Evolutionary conservation across 345 rosid genomes (phyloP).

Genomic region (Rhizophora mangle): DNA sequence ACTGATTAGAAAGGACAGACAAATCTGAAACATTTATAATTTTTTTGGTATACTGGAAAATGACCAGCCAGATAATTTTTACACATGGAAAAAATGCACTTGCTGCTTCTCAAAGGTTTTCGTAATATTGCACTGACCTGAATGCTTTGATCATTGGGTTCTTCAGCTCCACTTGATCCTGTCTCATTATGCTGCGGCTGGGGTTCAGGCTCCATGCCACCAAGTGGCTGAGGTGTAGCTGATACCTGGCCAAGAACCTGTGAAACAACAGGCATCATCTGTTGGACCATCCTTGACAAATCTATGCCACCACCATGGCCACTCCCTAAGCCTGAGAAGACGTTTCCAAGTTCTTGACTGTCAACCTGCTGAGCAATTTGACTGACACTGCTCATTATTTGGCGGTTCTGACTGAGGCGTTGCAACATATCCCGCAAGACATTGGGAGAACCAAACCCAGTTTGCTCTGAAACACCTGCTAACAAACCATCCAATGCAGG

Average conservation of each 20-base stretch:
- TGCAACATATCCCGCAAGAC: conserved; percentile 79
- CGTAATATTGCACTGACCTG: conserved; percentile 40
- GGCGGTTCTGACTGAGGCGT: conserved; percentile 78
- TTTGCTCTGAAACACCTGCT: conserved; percentile 62
- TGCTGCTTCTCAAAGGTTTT: neutral
- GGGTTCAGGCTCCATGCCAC: conserved; percentile 27
- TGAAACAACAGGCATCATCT: conserved; percentile 94
- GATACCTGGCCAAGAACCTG: conserved; percentile 54
- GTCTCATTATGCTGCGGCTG: conserved; percentile 28
- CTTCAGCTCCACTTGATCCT: conserved; percentile 19
- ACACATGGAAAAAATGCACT: too few relatives aligned
- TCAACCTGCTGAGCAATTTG: conserved; percentile 93
- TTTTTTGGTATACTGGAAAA: neutral
- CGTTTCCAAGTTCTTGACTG: conserved; percentile 60
- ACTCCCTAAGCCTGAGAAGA: conserved; percentile 62
- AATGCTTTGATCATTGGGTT: conserved; percentile 27
- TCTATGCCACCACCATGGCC: conserved; percentile 64
- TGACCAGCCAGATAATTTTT: neutral
- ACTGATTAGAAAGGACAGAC: neutral
- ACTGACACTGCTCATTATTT: conserved; percentile 72
- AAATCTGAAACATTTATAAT: neutral
- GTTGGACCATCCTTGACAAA: conserved; percentile 79
- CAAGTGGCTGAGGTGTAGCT: conserved; percentile 25
- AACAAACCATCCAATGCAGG: conserved; percentile 71
- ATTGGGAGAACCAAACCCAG: conserved; percentile 80